These are phyloP conservation scores for Lactarius deliciosus DNA, from an alignment of 768 basidiomycete species.

Conservation along the genomic window DNA sequence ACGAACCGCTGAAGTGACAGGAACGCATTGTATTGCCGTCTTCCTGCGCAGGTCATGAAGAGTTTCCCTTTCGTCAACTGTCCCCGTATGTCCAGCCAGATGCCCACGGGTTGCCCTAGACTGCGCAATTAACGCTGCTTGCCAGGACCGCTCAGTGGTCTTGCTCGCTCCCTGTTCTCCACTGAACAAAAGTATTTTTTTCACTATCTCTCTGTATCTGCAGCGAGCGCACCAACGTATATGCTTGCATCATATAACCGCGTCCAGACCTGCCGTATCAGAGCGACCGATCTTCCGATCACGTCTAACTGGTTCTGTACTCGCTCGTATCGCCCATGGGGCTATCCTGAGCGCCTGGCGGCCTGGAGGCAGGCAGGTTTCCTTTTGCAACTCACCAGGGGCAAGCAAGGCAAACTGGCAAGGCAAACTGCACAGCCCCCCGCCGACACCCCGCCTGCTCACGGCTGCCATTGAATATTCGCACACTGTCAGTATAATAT, in stretches of 20 bases:
- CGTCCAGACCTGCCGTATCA: neutral
- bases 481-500: neutral
- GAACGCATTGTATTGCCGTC: neutral
- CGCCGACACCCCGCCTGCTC: neutral
- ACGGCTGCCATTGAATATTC: neutral
- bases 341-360: neutral
- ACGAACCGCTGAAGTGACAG: neutral
- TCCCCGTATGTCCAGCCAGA: neutral
- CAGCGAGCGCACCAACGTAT: neutral
- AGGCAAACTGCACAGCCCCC: neutral
- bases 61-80: neutral
- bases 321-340: neutral
- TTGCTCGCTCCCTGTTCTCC: neutral
- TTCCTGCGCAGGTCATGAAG: neutral
- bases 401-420: neutral
- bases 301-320: neutral
- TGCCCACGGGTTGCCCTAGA: neutral
- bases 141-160: neutral
- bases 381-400: neutral
- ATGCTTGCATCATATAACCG: neutral
- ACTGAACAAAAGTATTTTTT: neutral
- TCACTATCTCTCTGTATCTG: neutral
- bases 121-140: constrained; percentile 22
- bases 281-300: neutral
- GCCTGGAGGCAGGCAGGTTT: neutral